A percentile compares a stretch with the other conserved stretches of the same genome.
Conservation (phyloP, 257 asterid species). For the Pogostemon cablin region DNA sequence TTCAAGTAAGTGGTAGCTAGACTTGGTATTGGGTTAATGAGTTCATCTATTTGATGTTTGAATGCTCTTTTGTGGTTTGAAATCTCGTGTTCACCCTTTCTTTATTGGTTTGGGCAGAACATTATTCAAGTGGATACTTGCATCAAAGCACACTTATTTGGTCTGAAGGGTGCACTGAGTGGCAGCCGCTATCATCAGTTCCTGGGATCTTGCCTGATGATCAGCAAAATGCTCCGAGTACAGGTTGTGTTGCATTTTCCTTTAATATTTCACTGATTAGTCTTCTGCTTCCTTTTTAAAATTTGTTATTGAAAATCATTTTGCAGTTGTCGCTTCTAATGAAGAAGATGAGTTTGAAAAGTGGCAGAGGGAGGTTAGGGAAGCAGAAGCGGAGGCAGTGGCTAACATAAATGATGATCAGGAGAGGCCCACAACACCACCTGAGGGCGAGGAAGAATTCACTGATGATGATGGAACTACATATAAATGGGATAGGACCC, state of each 20-base stretch:
- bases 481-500: slow-evolving; percentile 86
- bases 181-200: slow-evolving; percentile 74
- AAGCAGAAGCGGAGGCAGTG: slow-evolving; percentile 66
- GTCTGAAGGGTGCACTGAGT: slow-evolving; percentile 80
- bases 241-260: slow-evolving; percentile 44
- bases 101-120: slow-evolving; percentile 69
- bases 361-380: slow-evolving; percentile 83
- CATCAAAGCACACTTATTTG: slow-evolving; percentile 70
- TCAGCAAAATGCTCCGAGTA: slow-evolving; percentile 42
- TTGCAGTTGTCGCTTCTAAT: slow-evolving; percentile 49
- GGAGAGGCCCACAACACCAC: slow-evolving; percentile 90
- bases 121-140: slow-evolving; percentile 77
- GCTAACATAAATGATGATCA: slow-evolving; percentile 48
- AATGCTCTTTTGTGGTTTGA: slow-evolving; percentile 36
- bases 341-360: slow-evolving; percentile 90
- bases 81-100: slow-evolving; percentile 46
- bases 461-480: slow-evolving; percentile 95
- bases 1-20: slow-evolving; percentile 38
- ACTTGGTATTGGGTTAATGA: slow-evolving; percentile 38
- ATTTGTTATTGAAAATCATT: slow-evolving; percentile 1
- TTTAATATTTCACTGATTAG: slow-evolving; percentile 6
- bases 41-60: slow-evolving; percentile 46
- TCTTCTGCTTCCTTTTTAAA: slow-evolving; percentile 21
- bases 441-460: slow-evolving; percentile 94
- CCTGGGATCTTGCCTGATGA: slow-evolving; percentile 51